Conservation (phyloP, 2,329 filamentous ascomycete genomes). For the Rutstroemia sp. region DNA sequence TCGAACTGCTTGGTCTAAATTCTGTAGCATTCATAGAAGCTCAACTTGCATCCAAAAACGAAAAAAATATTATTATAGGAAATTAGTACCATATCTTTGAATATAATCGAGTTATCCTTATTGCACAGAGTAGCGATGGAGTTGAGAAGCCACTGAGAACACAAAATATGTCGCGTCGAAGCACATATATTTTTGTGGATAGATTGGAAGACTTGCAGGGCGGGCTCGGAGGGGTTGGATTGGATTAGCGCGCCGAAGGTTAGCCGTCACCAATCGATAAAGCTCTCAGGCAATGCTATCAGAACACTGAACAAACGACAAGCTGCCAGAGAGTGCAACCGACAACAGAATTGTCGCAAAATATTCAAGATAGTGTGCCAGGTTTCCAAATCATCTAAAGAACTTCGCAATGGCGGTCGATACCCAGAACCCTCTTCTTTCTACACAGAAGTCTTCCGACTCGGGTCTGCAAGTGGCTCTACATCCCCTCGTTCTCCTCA, state of each 20-base stretch:
- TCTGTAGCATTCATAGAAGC: too few species aligned
- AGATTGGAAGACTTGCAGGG: too few species aligned
- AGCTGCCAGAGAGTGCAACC: background rate
- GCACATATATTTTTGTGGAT: too few species aligned
- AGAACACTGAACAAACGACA: background rate
- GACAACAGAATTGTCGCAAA: background rate
- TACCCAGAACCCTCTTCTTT: constrained; percentile 50
- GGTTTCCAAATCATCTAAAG: background rate
- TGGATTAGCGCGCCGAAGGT: background rate
- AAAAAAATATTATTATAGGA: too few species aligned
- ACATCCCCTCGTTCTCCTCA: constrained; percentile 90
- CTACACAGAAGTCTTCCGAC: constrained; percentile 52
- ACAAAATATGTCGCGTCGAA: too few species aligned
- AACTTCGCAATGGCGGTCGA: constrained; percentile 39
- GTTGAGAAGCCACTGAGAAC: too few species aligned
- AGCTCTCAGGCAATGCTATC: background rate
- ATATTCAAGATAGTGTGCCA: background rate
- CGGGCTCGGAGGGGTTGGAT: too few species aligned
- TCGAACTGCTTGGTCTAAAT: too few species aligned
- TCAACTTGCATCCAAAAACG: too few species aligned
- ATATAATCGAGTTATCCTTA: too few species aligned
- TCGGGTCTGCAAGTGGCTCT: constrained; percentile 73
- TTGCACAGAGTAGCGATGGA: too few species aligned
- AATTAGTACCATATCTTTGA: too few species aligned
- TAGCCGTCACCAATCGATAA: background rate